Conservation (phyloP, 441 rosid species). For the Croton setiger region DNA sequence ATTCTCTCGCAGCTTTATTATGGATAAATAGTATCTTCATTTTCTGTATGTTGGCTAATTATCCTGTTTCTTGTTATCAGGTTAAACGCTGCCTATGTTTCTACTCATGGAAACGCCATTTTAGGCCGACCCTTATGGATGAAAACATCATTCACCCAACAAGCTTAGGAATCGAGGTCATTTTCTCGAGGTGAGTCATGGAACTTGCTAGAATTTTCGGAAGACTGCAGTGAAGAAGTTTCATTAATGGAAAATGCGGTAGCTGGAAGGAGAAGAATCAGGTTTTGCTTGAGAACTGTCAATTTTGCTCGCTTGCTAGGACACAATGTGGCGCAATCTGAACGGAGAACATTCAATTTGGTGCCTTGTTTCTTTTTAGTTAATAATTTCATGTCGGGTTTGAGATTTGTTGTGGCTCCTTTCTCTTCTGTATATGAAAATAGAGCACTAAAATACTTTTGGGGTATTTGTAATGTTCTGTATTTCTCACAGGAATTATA, state of each 20-base stretch:
- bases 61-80: conserved; percentile 36
- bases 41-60: conserved; percentile 15
- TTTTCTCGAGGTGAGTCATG: not conserved
- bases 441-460: not conserved
- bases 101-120: conserved; percentile 70
- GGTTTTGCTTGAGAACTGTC: not conserved
- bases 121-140: conserved; percentile 71
- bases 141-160: conserved; percentile 50
- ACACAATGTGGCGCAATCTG: not conserved
- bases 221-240: not conserved
- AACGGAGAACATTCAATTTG: not conserved
- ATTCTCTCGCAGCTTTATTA: conserved; percentile 13
- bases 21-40: not conserved
- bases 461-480: no score
- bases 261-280: not conserved
- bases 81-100: conserved; percentile 79
- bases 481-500: no score
- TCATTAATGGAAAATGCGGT: conserved; percentile 2
- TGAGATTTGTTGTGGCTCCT: not conserved
- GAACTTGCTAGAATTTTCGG: not conserved
- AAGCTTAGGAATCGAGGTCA: conserved; percentile 27
- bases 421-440: not conserved
- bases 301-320: not conserved
- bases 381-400: not conserved
- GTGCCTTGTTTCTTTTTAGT: not conserved